A percentile compares a stretch with the other conserved stretches of the same genome.
phyloP scores from a whole-genome alignment of 495 filamentous ascomycete species.

The Glutinoglossum americanum region DNA sequence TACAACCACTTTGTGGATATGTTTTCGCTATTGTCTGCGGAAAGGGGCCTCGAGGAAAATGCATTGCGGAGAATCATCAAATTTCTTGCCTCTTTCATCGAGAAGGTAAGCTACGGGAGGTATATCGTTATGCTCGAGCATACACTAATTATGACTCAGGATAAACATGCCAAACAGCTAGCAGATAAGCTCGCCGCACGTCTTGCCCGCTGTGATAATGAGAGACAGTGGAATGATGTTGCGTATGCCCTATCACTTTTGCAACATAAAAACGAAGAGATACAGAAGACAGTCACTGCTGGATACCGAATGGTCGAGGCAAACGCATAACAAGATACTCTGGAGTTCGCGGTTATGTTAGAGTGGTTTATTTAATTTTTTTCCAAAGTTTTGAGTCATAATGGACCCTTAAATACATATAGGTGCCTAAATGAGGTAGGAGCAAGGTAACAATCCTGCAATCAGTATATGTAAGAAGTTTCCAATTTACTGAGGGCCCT shows the following conservation, averaged over 20 bases:
- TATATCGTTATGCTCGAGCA: slow-evolving; percentile 3
- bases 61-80: slow-evolving; percentile 66
- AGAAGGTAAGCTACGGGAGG: slow-evolving; percentile 44
- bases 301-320: slow-evolving; percentile 72
- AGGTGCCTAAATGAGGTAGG: not conserved
- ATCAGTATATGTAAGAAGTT: no score
- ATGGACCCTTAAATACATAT: not conserved
- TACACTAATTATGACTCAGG: slow-evolving; percentile 26
- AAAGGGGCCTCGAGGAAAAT: slow-evolving; percentile 61
- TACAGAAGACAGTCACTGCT: slow-evolving; percentile 55
- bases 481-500: no score
- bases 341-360: not conserved
- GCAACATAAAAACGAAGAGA: slow-evolving; percentile 96
- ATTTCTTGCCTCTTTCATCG: slow-evolving; percentile 85
- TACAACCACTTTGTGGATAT: slow-evolving; percentile 99
- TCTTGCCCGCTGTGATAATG: slow-evolving; percentile 66
- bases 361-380: not conserved
- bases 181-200: slow-evolving; percentile 82
- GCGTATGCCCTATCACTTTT: slow-evolving; percentile 73
- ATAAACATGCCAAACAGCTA: slow-evolving; percentile 94
- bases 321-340: slow-evolving; percentile 23
- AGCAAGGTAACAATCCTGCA: no score
- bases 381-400: not conserved
- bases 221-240: slow-evolving; percentile 94
- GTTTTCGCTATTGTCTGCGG: slow-evolving; percentile 80